Evolutionary conservation across 345 rosid species (phyloP).

Genomic region (Mallotus nudiflorus): DNA sequence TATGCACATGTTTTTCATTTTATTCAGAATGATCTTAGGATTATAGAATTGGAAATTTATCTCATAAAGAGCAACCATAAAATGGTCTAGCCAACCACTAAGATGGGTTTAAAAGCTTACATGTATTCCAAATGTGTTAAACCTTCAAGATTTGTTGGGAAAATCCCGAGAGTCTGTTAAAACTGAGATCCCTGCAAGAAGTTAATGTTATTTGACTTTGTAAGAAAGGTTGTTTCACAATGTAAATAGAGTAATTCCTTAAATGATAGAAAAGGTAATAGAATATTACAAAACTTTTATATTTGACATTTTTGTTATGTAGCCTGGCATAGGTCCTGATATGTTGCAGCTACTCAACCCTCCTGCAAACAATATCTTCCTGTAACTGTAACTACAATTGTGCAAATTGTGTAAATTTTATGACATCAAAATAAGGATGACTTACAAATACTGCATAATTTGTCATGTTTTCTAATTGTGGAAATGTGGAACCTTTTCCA

Average conservation of each 20-base stretch:
- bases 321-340: not conserved
- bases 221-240: too few relatives aligned
- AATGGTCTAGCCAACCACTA: not conserved
- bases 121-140: slow-evolving; percentile 1
- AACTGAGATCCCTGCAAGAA: slow-evolving; percentile 22
- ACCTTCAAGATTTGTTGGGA: not conserved
- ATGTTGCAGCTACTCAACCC: slow-evolving; percentile 21
- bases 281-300: slow-evolving; percentile 10
- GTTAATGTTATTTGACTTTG: too few relatives aligned
- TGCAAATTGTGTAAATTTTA: not conserved
- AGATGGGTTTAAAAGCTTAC: slow-evolving; percentile 6
- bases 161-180: slow-evolving; percentile 18
- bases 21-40: too few relatives aligned
- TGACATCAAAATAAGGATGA: not conserved
- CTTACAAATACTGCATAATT: slow-evolving; percentile 3
- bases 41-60: not conserved
- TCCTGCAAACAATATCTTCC: not conserved
- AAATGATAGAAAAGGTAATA: not conserved
- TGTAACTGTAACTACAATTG: not conserved
- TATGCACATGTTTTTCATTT: too few relatives aligned
- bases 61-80: not conserved
- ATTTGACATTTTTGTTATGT: not conserved
- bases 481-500: slow-evolving; percentile 17
- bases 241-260: not conserved
- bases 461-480: not conserved